phyloP scores from a whole-genome alignment of 2,329 filamentous ascomycete species.

The Fonsecaea erecta region DNA sequence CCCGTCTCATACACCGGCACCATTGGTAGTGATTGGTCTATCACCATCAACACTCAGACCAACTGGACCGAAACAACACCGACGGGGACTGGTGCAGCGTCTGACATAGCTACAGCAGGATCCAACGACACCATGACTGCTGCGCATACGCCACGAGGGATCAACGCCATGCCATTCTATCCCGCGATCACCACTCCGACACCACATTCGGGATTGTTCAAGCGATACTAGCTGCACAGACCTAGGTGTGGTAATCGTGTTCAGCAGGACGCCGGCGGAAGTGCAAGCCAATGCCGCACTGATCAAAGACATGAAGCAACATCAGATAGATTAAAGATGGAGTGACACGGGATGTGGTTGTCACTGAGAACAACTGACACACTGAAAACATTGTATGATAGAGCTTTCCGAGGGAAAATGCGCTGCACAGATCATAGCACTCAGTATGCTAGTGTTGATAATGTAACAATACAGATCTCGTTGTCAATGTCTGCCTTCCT shows the following conservation, averaged over 20 bases:
- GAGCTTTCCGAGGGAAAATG: conserved; percentile 19
- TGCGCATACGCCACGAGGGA: conserved; percentile 19
- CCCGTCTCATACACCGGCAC: conserved; percentile 19
- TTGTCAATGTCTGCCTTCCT: neutral
- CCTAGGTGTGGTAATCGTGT: neutral
- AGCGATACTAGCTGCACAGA: conserved; percentile 20
- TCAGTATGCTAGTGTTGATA: conserved; percentile 22
- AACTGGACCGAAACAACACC: conserved; percentile 15
- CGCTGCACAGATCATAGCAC: conserved; percentile 20
- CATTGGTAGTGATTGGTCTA: conserved; percentile 22
- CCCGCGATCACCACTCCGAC: conserved; percentile 18
- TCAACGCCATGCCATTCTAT: conserved; percentile 22
- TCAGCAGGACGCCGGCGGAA: neutral
- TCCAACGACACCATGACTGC: conserved; percentile 8
- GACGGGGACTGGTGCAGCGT: conserved; percentile 15
- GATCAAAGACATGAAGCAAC: neutral
- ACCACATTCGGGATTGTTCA: conserved; percentile 19
- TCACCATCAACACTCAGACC: conserved; percentile 13
- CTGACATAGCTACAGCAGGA: conserved; percentile 4
- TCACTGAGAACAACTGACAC: conserved; percentile 4
- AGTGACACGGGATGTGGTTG: conserved; percentile 7
- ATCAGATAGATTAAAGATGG: conserved; percentile 9
- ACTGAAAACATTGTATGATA: conserved; percentile 28
- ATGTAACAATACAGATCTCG: conserved; percentile 12
- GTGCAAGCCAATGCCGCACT: neutral